Evolutionary conservation across 1,139 yeast species (phyloP).

Genomic region (Suhomyces atakaporum): DNA sequence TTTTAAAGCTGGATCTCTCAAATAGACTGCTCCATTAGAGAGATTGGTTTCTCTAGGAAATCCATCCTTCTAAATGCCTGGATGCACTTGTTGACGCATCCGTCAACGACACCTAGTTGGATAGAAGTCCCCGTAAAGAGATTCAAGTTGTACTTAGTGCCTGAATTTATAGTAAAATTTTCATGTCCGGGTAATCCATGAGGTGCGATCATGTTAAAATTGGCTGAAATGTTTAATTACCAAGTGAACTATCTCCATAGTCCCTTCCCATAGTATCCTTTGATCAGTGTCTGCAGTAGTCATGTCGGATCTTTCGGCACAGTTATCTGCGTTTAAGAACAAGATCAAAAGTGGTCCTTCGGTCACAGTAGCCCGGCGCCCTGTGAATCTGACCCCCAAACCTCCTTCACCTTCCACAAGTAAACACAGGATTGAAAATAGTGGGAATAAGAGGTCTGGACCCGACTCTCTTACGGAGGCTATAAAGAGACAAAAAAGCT

Average conservation of each 20-base stretch:
- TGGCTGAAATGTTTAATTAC: not conserved
- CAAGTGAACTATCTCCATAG: not conserved
- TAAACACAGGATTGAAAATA: constrained; percentile 9
- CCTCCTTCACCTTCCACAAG: constrained; percentile 15
- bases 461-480: constrained; percentile 37
- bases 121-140: constrained; percentile 13
- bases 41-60: constrained; percentile 28
- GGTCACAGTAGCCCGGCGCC: constrained; percentile 37
- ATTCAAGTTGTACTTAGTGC: no score
- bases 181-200: constrained; percentile 17
- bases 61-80: constrained; percentile 19
- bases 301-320: constrained; percentile 51
- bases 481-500: constrained; percentile 38
- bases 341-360: constrained; percentile 52
- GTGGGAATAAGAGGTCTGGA: constrained; percentile 19
- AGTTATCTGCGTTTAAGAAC: constrained; percentile 50
- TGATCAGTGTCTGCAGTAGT: not conserved
- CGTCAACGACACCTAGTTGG: constrained; percentile 5
- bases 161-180: constrained; percentile 1
- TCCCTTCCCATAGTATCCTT: not conserved
- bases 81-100: constrained; percentile 30
- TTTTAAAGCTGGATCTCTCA: constrained; percentile 45
- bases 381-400: constrained; percentile 16
- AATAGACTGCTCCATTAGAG: constrained; percentile 17
- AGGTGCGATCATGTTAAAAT: not conserved